Base-by-base conservation (phyloP, 345 rosid genomes). In the Moricandia arvensis region DNA sequence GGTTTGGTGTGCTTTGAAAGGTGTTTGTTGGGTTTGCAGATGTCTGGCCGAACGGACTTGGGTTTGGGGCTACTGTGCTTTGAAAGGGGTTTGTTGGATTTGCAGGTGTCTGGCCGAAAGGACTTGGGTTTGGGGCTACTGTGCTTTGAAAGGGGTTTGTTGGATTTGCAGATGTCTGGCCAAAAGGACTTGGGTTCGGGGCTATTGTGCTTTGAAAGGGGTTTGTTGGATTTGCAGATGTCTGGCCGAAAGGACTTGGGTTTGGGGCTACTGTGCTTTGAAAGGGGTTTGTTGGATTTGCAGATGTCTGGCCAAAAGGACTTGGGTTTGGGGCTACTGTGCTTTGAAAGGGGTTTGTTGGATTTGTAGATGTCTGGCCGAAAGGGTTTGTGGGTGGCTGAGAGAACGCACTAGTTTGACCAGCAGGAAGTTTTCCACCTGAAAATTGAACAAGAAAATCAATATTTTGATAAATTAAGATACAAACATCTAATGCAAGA, bases 361-460 rank as follows among this genome's bases (percentile, higher is more conserved):
- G 88, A 82, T 77, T 88, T 24, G 88, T 38, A 71, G 97, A 65
- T 78, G 91, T 53, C 75, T 80, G 92, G 38, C 58, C 65, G 79
- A 88, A 85, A 26, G 62, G 16, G 34, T 13, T 58, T 54, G 86
- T 9, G 57, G 80, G 61, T 16, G 91, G 65, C 37, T 86, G 66
- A 69, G 88, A 75, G 82, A 88, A 88, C 33, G 84, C 79, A 69
- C 79, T 86, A 79, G 83, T 15, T 74, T 85, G 97, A 81, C 89
- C 83, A 70, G 85, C 54, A 75, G 90, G 82, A 79, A 10, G 77
- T 2, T 86, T 85, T 73, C 99, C 99, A 77, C 97, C 99, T 95
- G 86, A 76, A 77, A 47, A 49, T 59, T 45, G 34, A 72, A 77
- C 16, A 66, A 59, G 73, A 58, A 12, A 53, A 72, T 58, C n/a